Conservation (phyloP, 495 filamentous ascomycete species). For the Cairneyella variabilis region DNA sequence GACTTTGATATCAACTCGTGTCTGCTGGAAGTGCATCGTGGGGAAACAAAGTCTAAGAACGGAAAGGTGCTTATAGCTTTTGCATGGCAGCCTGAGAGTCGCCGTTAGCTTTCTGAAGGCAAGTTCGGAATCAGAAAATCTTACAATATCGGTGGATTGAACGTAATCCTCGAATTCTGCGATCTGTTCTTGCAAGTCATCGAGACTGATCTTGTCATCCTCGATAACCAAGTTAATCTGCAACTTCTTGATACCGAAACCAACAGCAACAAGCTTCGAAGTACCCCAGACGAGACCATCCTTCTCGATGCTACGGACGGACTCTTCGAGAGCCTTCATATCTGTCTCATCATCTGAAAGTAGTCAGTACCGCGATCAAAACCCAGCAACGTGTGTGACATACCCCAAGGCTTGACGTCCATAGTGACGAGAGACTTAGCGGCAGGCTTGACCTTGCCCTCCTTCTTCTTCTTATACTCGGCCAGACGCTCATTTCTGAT, state of each 20-base stretch:
- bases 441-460: constrained; percentile 77
- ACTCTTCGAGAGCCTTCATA: constrained; percentile 73
- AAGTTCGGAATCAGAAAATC: constrained; percentile 26
- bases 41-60: constrained; percentile 7
- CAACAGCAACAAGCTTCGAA: constrained; percentile 81
- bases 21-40: constrained; percentile 5
- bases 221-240: constrained; percentile 98
- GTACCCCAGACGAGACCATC: constrained; percentile 96
- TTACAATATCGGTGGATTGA: constrained; percentile 88
- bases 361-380: not conserved
- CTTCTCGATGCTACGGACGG: constrained; percentile 82
- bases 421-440: constrained; percentile 95
- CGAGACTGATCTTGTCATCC: constrained; percentile 89
- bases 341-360: constrained; percentile 82
- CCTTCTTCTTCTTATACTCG: constrained; percentile 98
- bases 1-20: constrained; percentile 13
- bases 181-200: constrained; percentile 84
- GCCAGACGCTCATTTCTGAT: constrained; percentile 84
- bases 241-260: constrained; percentile 99
- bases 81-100: constrained; percentile 73
- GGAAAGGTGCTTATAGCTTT: constrained; percentile 62
- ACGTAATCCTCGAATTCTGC: constrained; percentile 87
- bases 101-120: constrained; percentile 18
- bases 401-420: constrained; percentile 99
- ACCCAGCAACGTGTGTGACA: constrained; percentile 32